Percentiles rank a stretch among this genome's conserved stretches.
Conservation (phyloP, 352 stramenopile species). For the Globisporangium iwayamae region DNA sequence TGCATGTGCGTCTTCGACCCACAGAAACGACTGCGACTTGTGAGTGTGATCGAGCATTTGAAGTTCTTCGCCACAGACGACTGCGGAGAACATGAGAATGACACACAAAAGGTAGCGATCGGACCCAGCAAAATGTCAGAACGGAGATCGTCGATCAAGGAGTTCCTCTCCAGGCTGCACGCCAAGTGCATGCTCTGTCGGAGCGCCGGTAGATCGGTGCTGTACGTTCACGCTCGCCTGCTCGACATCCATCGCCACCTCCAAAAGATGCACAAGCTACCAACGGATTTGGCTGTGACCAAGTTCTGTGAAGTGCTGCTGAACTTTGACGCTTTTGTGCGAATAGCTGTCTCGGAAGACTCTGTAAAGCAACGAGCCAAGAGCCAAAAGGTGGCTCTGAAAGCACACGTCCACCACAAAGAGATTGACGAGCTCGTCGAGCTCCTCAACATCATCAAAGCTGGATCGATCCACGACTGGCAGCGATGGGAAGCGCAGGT, state of each 20-base stretch:
- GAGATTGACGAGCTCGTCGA: constrained; percentile 14
- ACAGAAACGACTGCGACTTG: constrained; percentile 4
- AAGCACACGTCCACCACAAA: constrained; percentile 11
- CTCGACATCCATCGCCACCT: constrained; percentile 10
- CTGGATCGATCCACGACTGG: constrained; percentile 8
- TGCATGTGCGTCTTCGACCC: constrained; percentile 10
- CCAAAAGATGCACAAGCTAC: constrained; percentile 7
- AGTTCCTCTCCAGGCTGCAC: constrained; percentile 8
- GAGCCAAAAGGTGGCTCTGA: constrained; percentile 8
- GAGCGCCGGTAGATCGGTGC: background rate
- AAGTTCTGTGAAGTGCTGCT: constrained; percentile 11
- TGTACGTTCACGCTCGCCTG: constrained; percentile 13
- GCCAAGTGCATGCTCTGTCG: constrained; percentile 11
- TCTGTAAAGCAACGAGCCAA: background rate
- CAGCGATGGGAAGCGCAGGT: constrained; percentile 3
- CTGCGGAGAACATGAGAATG: no score
- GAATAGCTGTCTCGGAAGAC: constrained; percentile 7
- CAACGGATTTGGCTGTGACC: constrained; percentile 12
- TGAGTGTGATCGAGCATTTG: constrained; percentile 8
- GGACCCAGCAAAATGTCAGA: background rate
- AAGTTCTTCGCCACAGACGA: background rate
- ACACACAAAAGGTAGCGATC: background rate
- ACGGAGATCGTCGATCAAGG: background rate
- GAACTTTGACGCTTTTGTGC: constrained; percentile 8
- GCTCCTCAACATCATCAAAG: background rate